Percentiles rank a stretch among this genome's conserved stretches.
These are phyloP conservation scores for Phytopythium delawarense DNA, from an alignment of 352 stramenopile genomes.

Conservation along the genomic window DNA sequence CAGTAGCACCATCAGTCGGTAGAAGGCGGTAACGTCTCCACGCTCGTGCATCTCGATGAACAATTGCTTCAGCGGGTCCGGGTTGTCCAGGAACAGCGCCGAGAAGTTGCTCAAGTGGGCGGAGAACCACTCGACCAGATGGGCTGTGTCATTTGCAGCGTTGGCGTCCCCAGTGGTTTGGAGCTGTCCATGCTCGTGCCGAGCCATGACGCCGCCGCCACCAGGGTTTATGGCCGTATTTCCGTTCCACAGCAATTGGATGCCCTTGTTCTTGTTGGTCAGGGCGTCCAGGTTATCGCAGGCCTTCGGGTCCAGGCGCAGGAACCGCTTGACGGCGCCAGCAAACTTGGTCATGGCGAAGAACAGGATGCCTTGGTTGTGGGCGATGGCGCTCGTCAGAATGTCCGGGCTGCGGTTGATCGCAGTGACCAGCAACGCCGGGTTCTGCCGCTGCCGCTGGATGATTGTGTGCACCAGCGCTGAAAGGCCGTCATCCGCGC, in stretches of 20 bases:
- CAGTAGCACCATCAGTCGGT: slow-evolving; percentile 61
- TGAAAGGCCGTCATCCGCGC: slow-evolving; percentile 17
- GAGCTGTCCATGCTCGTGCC: slow-evolving; percentile 1
- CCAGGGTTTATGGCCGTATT: background rate
- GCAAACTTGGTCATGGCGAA: slow-evolving; percentile 72
- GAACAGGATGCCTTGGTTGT: slow-evolving; percentile 66
- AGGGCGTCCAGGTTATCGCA: slow-evolving; percentile 53
- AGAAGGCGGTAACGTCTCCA: slow-evolving; percentile 44
- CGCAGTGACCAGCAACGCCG: slow-evolving; percentile 46
- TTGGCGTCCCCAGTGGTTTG: background rate
- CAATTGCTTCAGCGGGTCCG: slow-evolving; percentile 54
- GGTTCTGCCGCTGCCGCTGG: slow-evolving; percentile 44
- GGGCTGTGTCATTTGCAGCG: slow-evolving; percentile 5
- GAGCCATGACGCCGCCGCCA: background rate
- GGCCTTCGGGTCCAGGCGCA: slow-evolving; percentile 51
- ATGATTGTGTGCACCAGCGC: slow-evolving; percentile 50
- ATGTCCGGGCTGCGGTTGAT: slow-evolving; percentile 69
- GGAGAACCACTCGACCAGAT: slow-evolving; percentile 59
- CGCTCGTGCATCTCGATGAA: slow-evolving; percentile 59
- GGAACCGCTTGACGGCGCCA: slow-evolving; percentile 56
- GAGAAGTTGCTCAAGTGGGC: slow-evolving; percentile 51
- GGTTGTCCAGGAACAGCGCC: slow-evolving; percentile 41
- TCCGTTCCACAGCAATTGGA: slow-evolving; percentile 60
- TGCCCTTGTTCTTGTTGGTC: slow-evolving; percentile 40
- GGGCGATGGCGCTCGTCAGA: slow-evolving; percentile 46